Evolutionary conservation across 2,329 filamentous ascomycete species (phyloP).

Genomic region (Elsinoe necatrix): DNA sequence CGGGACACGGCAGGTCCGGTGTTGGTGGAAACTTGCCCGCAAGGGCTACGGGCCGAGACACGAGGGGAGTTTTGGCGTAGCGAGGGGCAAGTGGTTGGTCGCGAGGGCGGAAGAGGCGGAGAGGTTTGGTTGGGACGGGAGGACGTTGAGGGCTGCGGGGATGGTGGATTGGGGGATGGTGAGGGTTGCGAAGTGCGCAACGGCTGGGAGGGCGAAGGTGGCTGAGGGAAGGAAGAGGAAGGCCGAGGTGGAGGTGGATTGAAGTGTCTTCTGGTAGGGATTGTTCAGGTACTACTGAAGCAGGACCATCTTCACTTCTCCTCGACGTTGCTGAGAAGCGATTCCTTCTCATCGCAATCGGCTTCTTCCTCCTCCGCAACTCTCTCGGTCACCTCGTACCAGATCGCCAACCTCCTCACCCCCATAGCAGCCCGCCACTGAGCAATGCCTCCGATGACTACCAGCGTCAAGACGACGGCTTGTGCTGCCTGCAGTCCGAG

Average conservation of each 20-base stretch:
- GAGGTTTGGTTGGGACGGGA: conserved; percentile 3
- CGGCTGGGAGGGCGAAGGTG: neutral
- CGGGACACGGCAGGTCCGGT: conserved; percentile 17
- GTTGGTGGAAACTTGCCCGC: conserved; percentile 15
- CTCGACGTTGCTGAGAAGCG: neutral
- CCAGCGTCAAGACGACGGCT: conserved; percentile 26
- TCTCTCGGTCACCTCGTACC: conserved; percentile 11
- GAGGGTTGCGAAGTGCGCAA: conserved; percentile 7
- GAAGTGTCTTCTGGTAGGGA: neutral
- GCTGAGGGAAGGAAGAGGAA: conserved; percentile 4
- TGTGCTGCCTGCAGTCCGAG: conserved; percentile 22
- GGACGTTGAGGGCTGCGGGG: neutral
- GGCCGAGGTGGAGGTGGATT: neutral
- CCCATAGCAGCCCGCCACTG: conserved; percentile 17
- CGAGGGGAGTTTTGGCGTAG: conserved; percentile 13
- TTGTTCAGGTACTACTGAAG: neutral
- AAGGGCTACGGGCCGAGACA: neutral
- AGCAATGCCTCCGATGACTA: conserved; percentile 51
- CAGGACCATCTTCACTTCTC: neutral
- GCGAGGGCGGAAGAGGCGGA: conserved; percentile 3
- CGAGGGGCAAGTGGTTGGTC: conserved; percentile 7
- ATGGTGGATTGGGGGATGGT: conserved; percentile 12
- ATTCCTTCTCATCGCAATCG: conserved; percentile 14
- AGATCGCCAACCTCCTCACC: conserved; percentile 16
- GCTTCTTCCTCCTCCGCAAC: neutral